Base-by-base conservation (phyloP, 1,139 yeast species). In the Saccharomyces hybrid region DNA sequence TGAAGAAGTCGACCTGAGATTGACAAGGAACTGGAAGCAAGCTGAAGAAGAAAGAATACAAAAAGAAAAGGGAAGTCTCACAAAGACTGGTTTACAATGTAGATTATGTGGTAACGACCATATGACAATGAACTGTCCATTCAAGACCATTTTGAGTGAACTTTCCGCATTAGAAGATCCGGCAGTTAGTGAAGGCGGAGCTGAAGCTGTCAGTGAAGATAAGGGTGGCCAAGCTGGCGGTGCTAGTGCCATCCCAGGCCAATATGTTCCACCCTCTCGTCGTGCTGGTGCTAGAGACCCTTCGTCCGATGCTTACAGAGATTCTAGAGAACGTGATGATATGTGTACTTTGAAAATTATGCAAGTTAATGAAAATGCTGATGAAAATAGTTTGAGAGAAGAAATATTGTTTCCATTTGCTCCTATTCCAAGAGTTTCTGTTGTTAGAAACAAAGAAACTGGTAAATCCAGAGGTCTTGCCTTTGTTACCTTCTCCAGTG, bases 401-500 rank as follows among this genome's bases (percentile, higher is more conserved):
- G 86, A 82, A 69, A 78, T 89, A 70, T 83, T 91, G 67, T 86
- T 80, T 69, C 79, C 81, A 65, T 85, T 80, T 69, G 95, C 90
- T 61, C 83, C 84, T 52, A 79, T 90, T 64, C 83, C 81, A 64
- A 85, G 97, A 75, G 88, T 88, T 63, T 86, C 86, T 62, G 79
- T 93, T 61, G 93, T 90, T 59, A 86, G 89, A 76, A 89, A 91
- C 76, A 86, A 90, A 75, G 96, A 88, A 65, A 93, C 98, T 32
- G 95, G 96, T 60, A 86, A 86, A 72, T 88, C 96, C 55, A 86
- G 93, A 76, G 99, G 99, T 64, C 84, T 91, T 73, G 99, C 99
- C n/a, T 93, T 89, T 72, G 95, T 91, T 61, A 86, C 95, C 56
- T 91, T 88, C 74, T 81, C 79, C 51, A 77, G 84, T 58, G 85